phyloP scores from a whole-genome alignment of 805 yeast species.

The Kluyveromyces aestuarii region DNA sequence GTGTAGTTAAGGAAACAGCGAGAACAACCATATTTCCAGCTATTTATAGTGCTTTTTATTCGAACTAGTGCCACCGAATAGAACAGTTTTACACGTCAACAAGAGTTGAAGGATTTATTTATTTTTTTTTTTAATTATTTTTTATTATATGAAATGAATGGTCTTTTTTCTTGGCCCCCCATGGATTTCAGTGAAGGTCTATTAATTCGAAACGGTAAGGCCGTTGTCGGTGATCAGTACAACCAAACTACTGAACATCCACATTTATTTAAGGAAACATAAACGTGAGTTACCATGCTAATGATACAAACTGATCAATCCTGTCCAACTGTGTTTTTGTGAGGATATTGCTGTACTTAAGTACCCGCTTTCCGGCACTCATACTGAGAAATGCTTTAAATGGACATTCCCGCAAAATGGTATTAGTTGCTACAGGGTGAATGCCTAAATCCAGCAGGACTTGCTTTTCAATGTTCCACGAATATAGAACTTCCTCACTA shows the following conservation, averaged over 20 bases:
- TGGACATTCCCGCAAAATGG: neutral
- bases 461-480: neutral
- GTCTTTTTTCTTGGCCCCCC: neutral
- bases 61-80: neutral
- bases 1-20: constrained; percentile 92
- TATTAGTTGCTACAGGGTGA: neutral
- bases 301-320: neutral
- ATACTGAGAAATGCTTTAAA: neutral
- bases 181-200: neutral
- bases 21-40: constrained; percentile 50
- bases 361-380: neutral
- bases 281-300: neutral
- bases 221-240: neutral
- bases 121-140: too few species aligned
- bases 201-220: neutral
- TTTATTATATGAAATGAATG: neutral
- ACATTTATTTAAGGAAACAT: neutral
- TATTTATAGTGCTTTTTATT: neutral
- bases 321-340: neutral
- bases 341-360: neutral
- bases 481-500: neutral
- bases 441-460: neutral
- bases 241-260: neutral
- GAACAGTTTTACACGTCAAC: neutral
- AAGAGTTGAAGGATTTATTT: neutral